Percentiles rank a stretch among this genome's conserved stretches.
Evolutionary conservation across 1,284 basidiomycete species (phyloP).

Genomic region (Irpex rosettiformis): DNA sequence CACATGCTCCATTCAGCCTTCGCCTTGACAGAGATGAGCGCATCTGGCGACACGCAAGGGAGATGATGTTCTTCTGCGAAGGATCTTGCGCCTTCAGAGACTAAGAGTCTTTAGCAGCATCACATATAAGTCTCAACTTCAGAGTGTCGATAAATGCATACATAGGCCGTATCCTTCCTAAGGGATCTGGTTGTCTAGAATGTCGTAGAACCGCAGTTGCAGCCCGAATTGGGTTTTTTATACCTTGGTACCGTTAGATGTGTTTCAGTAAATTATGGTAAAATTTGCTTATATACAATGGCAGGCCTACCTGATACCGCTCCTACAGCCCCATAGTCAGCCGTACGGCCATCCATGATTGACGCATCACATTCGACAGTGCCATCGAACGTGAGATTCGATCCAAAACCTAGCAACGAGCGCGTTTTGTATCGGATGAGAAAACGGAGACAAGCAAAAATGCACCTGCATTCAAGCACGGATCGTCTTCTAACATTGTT

Average conservation of each 20-base stretch:
- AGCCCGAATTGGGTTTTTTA: constrained; percentile 62
- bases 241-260: constrained; percentile 55
- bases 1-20: constrained; percentile 57
- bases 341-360: constrained; percentile 54
- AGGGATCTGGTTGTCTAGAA: constrained; percentile 41
- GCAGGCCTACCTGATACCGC: constrained; percentile 54
- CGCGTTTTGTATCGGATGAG: not conserved
- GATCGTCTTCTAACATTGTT: constrained; percentile 54
- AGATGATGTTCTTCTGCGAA: constrained; percentile 39
- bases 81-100: constrained; percentile 46
- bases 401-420: constrained; percentile 55
- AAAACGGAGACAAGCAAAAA: not conserved
- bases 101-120: constrained; percentile 39
- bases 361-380: constrained; percentile 76
- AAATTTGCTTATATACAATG: not conserved
- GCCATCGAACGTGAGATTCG: constrained; percentile 68
- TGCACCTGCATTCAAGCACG: constrained; percentile 63
- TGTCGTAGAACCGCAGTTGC: constrained; percentile 55
- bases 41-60: constrained; percentile 35
- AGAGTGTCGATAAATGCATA: constrained; percentile 14
- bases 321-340: constrained; percentile 65
- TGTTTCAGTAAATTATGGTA: not conserved
- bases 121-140: constrained; percentile 8
- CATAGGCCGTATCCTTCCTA: constrained; percentile 68
- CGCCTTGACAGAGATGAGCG: constrained; percentile 48